These are phyloP conservation scores for Auricularia heimuer DNA, from an alignment of 768 basidiomycete species.

Conservation along the genomic window DNA sequence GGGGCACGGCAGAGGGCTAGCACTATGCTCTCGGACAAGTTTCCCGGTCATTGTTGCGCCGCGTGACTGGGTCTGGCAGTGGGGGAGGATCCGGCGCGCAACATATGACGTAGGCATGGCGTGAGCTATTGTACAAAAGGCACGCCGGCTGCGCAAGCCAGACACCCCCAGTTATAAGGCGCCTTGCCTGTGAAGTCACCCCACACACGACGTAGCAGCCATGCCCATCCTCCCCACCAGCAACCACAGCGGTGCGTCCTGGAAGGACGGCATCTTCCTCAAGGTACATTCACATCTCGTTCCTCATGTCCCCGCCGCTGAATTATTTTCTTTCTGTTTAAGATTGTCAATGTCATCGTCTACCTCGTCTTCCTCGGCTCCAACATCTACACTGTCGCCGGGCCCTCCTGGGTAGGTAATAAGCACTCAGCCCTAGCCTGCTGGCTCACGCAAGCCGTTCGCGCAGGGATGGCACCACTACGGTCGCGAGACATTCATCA, in stretches of 20 bases:
- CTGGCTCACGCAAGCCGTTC: neutral
- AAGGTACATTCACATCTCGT: slow-evolving; percentile 15
- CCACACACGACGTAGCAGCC: neutral
- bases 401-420: slow-evolving; percentile 31
- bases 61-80: no score
- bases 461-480: slow-evolving; percentile 4
- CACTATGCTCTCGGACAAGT: no score
- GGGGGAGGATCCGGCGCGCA: neutral
- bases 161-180: neutral
- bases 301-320: neutral
- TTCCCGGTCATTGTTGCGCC: no score
- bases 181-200: neutral
- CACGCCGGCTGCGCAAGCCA: neutral
- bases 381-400: slow-evolving; percentile 28
- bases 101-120: neutral
- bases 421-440: neutral
- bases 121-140: neutral
- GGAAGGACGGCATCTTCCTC: slow-evolving; percentile 27
- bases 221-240: neutral
- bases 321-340: slow-evolving; percentile 1
- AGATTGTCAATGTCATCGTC: slow-evolving; percentile 25
- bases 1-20: no score
- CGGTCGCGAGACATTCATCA: slow-evolving; percentile 31
- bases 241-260: slow-evolving; percentile 5
- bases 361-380: slow-evolving; percentile 23